Base-by-base conservation (phyloP, 345 rosid genomes). In the Rhodomyrtus tomentosa region DNA sequence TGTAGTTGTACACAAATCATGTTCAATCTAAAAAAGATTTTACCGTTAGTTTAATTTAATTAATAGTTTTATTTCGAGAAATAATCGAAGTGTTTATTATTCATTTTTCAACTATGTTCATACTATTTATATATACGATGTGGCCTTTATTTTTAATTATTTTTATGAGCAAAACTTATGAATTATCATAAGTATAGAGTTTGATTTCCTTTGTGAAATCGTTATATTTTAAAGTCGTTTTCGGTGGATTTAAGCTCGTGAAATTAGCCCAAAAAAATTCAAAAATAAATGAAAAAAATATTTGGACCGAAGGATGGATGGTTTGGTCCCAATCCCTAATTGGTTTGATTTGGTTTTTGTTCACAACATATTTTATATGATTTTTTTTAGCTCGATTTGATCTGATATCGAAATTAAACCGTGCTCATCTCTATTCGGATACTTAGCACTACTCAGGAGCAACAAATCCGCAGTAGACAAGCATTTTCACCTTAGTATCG, bases 311-410 rank as follows among this genome's bases (percentile, higher is more conserved):
- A n/a, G n/a, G n/a, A n/a, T n/a, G n/a, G n/a, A 15, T 7, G 0
- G 40, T 59, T 59, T 7, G 21, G 18, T n/a, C 27, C 32, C 68
- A n/a, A n/a, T n/a, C 4, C n/a, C n/a, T 16, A 56, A 56, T n/a
- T 3, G 4, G 4, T 56, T 55, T 25, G 14, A 29, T 55, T 56
- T n/a, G 27, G 73, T 0, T 59, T 59, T 14, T 16, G 18, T 16
- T 32, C 0, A 18, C 0, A 0, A 6, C 13, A 0, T 32, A 38
- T 2, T 32, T 18, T 18, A 18, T 18, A 2, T 18, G 0, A 36
- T 68, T 68, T 68, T 32, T 32, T 1, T 32, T 18, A 10, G 13
- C 10, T 48, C 50, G 2, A 4, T 48, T 10, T 2, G 3, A 48
- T 10, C 13, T 9, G 13, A 48, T 10, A 10, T 2, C 13, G 50